phyloP scores from a whole-genome alignment of 495 filamentous ascomycete species.

The Aspergillus taichungensis region DNA sequence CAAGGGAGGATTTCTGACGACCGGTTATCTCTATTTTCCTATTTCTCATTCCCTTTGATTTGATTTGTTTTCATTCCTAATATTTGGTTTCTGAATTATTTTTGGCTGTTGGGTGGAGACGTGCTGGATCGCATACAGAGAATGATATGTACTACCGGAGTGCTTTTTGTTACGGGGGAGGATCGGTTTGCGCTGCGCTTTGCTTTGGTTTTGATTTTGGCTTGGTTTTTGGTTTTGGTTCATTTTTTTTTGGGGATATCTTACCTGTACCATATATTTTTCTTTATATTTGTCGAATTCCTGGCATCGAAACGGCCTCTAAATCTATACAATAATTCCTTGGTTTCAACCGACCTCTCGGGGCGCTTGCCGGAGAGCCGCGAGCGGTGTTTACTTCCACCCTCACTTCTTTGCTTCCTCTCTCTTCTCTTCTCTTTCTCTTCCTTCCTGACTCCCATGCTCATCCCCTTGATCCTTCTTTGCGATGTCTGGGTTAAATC shows the following conservation, averaged over 20 bases:
- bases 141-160: no score
- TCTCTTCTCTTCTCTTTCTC: slow-evolving; percentile 9
- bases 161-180: neutral
- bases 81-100: slow-evolving; percentile 19
- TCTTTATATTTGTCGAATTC: slow-evolving; percentile 6
- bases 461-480: slow-evolving; percentile 20
- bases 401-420: neutral
- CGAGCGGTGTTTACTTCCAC: no score
- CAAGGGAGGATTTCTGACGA: slow-evolving; percentile 15
- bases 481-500: slow-evolving; percentile 50
- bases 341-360: no score
- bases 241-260: neutral
- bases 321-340: no score
- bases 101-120: slow-evolving; percentile 9
- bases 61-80: no score
- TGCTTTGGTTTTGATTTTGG: slow-evolving; percentile 6
- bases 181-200: neutral
- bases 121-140: neutral
- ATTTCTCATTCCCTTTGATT: no score
- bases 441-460: slow-evolving; percentile 18
- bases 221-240: slow-evolving; percentile 2
- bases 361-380: no score
- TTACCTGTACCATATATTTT: slow-evolving; percentile 20
- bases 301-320: neutral
- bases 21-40: slow-evolving; percentile 4